phyloP scores from a whole-genome alignment of 129 eudicot genomes.

The Pseudognaphalium luteoalbum region DNA sequence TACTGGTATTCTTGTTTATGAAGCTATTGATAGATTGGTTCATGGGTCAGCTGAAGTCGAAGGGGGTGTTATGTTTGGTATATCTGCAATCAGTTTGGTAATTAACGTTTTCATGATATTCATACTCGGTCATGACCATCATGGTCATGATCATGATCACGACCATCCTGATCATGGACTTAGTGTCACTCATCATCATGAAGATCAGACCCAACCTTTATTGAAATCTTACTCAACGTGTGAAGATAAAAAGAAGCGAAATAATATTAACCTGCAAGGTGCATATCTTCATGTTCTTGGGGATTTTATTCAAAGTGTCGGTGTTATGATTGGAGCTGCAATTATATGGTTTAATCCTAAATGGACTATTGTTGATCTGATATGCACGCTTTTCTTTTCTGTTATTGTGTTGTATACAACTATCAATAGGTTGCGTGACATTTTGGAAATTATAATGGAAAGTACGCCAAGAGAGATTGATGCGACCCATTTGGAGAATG shows the following conservation, averaged over 20 bases:
- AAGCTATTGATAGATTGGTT: conserved; percentile 46
- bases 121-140: conserved; percentile 43
- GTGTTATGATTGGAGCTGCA: conserved; percentile 77
- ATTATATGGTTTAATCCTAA: conserved; percentile 66
- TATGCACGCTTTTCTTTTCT: conserved; percentile 64
- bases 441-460: conserved; percentile 75
- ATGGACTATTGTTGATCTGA: conserved; percentile 59
- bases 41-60: conserved; percentile 39
- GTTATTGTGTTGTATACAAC: conserved; percentile 61
- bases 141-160: conserved; percentile 17
- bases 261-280: conserved; percentile 60
- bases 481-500: conserved; percentile 53
- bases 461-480: conserved; percentile 81
- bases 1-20: conserved; percentile 51
- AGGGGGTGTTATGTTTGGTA: conserved; percentile 46
- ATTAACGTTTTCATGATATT: conserved; percentile 50
- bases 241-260: conserved; percentile 25
- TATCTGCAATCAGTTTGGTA: conserved; percentile 40
- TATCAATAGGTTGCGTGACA: conserved; percentile 58
- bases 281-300: conserved; percentile 76
- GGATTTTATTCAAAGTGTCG: conserved; percentile 64
- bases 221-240: background rate
- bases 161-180: conserved; percentile 30
- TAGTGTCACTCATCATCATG: conserved; percentile 28
- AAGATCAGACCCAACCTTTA: background rate